Conservation (phyloP, 495 filamentous ascomycete species). For the Xylaria acuta region DNA sequence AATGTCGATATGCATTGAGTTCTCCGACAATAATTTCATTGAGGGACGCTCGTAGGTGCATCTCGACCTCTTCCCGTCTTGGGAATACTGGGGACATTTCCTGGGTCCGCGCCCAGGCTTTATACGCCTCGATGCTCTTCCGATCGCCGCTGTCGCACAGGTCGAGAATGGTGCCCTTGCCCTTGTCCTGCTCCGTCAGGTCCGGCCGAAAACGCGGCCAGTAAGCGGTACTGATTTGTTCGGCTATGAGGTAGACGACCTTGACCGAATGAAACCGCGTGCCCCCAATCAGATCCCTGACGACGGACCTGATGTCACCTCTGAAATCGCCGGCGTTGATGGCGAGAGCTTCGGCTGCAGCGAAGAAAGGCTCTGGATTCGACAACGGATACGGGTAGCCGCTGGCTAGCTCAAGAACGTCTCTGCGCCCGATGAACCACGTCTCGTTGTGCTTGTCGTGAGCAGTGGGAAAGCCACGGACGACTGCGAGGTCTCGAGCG, state of each 20-base stretch:
- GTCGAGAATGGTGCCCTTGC: slow-evolving; percentile 40
- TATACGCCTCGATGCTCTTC: slow-evolving; percentile 37
- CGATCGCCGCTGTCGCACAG: slow-evolving; percentile 34
- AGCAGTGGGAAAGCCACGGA: slow-evolving; percentile 40
- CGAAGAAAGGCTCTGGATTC: slow-evolving; percentile 40
- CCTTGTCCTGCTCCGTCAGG: slow-evolving; percentile 39
- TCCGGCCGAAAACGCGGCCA: slow-evolving; percentile 39
- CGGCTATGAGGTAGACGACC: slow-evolving; percentile 37
- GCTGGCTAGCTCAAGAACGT: slow-evolving; percentile 40
- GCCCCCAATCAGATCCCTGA: slow-evolving; percentile 34
- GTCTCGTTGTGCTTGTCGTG: slow-evolving; percentile 39
- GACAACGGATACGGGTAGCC: slow-evolving; percentile 41
- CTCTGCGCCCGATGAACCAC: slow-evolving; percentile 39
- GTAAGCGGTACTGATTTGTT: slow-evolving; percentile 40
- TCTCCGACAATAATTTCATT: slow-evolving; percentile 35
- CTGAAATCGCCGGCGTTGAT: slow-evolving; percentile 36
- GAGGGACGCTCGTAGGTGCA: slow-evolving; percentile 32
- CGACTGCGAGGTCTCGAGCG: slow-evolving; percentile 33
- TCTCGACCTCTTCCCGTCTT: slow-evolving; percentile 36
- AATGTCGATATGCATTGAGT: slow-evolving; percentile 20
- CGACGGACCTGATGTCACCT: slow-evolving; percentile 32
- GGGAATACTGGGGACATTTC: slow-evolving; percentile 41
- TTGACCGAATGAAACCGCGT: slow-evolving; percentile 36
- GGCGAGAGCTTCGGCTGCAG: slow-evolving; percentile 33
- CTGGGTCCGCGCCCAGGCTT: slow-evolving; percentile 39